Evolutionary conservation across 2,329 filamentous ascomycete species (phyloP).

Genomic region (Arthrinium puccinioides): DNA sequence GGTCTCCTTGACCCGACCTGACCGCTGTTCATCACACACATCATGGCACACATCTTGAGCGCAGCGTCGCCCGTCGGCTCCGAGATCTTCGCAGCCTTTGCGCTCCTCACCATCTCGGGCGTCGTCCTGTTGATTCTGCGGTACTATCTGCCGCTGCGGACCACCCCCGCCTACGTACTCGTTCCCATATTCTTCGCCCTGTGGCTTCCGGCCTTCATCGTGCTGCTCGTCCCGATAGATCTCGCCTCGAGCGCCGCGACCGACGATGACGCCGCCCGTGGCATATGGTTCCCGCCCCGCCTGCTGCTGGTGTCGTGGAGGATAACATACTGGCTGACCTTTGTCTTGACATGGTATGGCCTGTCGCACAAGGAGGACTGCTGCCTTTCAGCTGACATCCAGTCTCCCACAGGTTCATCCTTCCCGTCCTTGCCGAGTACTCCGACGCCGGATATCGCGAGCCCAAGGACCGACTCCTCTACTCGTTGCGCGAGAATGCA

Average conservation of each 20-base stretch:
- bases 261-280: slow-evolving; percentile 62
- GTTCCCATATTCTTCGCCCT: slow-evolving; percentile 95
- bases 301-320: slow-evolving; percentile 85
- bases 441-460: slow-evolving; percentile 90
- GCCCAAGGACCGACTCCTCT: slow-evolving; percentile 69
- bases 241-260: slow-evolving; percentile 77
- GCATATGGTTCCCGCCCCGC: slow-evolving; percentile 78
- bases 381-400: not conserved
- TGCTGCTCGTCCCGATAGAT: slow-evolving; percentile 91
- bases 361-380: not conserved
- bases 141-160: slow-evolving; percentile 82
- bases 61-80: slow-evolving; percentile 65
- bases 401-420: slow-evolving; percentile 65
- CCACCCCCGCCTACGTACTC: slow-evolving; percentile 82
- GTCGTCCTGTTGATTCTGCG: slow-evolving; percentile 78
- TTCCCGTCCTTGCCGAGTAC: slow-evolving; percentile 90
- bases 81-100: slow-evolving; percentile 66
- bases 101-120: slow-evolving; percentile 66
- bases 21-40: slow-evolving; percentile 29
- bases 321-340: slow-evolving; percentile 96
- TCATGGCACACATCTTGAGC: slow-evolving; percentile 44
- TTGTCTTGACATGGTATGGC: slow-evolving; percentile 80
- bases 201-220: slow-evolving; percentile 82
- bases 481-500: slow-evolving; percentile 81
- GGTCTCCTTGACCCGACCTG: no score